Percentiles rank a stretch among this genome's conserved stretches.
These are phyloP conservation scores for Acanthamoeba sp. DNA, from an alignment of 208 protist genomes.

Conservation along the genomic window DNA sequence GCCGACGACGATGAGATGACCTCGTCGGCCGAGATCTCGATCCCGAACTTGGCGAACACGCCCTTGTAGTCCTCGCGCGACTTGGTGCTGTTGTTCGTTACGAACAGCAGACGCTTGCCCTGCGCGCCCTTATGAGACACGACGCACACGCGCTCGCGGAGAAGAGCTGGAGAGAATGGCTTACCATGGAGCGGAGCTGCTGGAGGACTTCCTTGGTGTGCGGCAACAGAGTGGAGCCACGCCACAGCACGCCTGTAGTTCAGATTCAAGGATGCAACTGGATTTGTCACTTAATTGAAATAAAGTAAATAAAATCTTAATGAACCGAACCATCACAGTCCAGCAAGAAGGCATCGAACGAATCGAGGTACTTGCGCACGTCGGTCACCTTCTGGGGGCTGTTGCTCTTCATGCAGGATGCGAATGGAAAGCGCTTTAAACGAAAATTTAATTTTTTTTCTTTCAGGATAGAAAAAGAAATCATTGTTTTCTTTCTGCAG, in stretches of 20 bases:
- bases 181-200: slow-evolving; percentile 59
- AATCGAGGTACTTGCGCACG: slow-evolving; percentile 63
- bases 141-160: too few relatives aligned
- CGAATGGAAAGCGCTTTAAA: too few relatives aligned
- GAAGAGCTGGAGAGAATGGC: too few relatives aligned
- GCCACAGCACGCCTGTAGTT: slow-evolving; percentile 82
- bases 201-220: slow-evolving; percentile 75
- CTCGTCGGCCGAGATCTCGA: slow-evolving; percentile 79
- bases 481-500: too few relatives aligned
- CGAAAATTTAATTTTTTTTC: background rate
- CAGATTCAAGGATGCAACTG: background rate
- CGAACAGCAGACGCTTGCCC: slow-evolving; percentile 88
- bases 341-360: slow-evolving; percentile 81
- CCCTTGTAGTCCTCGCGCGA: slow-evolving; percentile 84
- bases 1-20: slow-evolving; percentile 86
- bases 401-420: background rate
- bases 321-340: slow-evolving; percentile 84
- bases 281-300: background rate
- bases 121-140: too few relatives aligned
- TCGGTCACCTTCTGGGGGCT: slow-evolving; percentile 24
- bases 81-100: slow-evolving; percentile 90
- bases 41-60: slow-evolving; percentile 75
- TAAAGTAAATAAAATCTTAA: background rate
- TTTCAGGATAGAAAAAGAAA: background rate
- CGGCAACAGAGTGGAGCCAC: slow-evolving; percentile 40